These are phyloP conservation scores for Mycosarcoma maydis DNA, from an alignment of 1,284 basidiomycete genomes.

Conservation along the genomic window DNA sequence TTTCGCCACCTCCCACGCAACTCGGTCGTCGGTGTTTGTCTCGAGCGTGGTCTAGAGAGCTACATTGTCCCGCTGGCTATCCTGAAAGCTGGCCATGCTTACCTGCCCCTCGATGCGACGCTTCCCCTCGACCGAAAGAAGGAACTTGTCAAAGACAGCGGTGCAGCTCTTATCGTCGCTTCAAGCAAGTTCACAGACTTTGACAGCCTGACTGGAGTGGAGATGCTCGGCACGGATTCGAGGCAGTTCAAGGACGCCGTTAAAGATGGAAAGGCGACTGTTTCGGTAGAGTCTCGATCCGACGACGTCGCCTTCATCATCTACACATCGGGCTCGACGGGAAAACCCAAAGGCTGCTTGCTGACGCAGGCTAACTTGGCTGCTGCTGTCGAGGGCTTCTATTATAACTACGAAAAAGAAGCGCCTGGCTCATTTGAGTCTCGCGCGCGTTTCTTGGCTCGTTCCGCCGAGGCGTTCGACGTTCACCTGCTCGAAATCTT, in stretches of 20 bases:
- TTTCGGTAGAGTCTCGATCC: neutral
- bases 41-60: conserved; percentile 52
- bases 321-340: conserved; percentile 64
- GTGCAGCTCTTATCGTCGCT: conserved; percentile 41
- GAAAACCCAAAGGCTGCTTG: conserved; percentile 61
- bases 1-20: conserved; percentile 16
- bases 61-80: conserved; percentile 56
- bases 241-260: conserved; percentile 4
- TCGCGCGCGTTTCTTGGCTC: conserved; percentile 57
- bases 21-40: conserved; percentile 54
- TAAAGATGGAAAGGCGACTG: neutral
- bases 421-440: conserved; percentile 42
- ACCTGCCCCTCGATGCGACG: conserved; percentile 65
- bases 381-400: conserved; percentile 55
- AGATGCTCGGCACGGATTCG: conserved; percentile 20
- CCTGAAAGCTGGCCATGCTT: conserved; percentile 55
- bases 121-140: conserved; percentile 61
- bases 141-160: conserved; percentile 57
- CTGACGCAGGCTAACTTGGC: conserved; percentile 57
- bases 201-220: neutral
- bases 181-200: conserved; percentile 7
- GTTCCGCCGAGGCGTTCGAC: conserved; percentile 65
- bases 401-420: conserved; percentile 37
- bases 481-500: conserved; percentile 66
- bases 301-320: conserved; percentile 61